Percentiles rank a stretch among this genome's conserved stretches.
Conservation (phyloP, 2,329 filamentous ascomycete genomes). For the Nothophoma quercina region DNA sequence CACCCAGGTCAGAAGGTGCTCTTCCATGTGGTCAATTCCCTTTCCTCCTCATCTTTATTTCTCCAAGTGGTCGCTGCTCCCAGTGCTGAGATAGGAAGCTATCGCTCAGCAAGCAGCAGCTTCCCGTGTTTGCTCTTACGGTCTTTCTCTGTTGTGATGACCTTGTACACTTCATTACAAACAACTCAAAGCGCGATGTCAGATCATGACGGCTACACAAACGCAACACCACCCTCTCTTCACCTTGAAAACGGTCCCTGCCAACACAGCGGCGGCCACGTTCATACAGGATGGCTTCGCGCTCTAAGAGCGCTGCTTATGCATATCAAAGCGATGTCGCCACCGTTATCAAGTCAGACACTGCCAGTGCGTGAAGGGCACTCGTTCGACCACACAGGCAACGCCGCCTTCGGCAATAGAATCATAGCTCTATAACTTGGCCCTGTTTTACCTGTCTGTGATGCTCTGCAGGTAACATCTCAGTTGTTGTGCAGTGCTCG, state of each 20-base stretch:
- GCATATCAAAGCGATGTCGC: background rate
- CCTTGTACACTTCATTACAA: background rate
- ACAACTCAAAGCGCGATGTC: background rate
- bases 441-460: background rate
- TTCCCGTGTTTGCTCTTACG: background rate
- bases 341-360: too few relatives aligned
- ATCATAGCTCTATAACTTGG: background rate
- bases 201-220: background rate
- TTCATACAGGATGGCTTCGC: background rate
- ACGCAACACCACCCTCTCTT: background rate
- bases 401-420: background rate
- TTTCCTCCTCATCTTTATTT: too few relatives aligned
- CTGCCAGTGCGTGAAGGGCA: background rate
- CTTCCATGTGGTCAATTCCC: too few relatives aligned
- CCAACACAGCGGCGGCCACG: background rate
- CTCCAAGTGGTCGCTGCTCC: background rate
- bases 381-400: background rate
- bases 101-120: background rate
- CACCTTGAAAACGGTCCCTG: background rate
- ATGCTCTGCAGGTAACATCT: background rate
- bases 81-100: background rate
- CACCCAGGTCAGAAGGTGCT: too few relatives aligned
- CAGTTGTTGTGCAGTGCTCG: background rate
- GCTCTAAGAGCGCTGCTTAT: background rate
- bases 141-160: background rate